Evolutionary conservation across 2,329 filamentous ascomycete genomes (phyloP).

Genomic region (Delphinella strobiligena): DNA sequence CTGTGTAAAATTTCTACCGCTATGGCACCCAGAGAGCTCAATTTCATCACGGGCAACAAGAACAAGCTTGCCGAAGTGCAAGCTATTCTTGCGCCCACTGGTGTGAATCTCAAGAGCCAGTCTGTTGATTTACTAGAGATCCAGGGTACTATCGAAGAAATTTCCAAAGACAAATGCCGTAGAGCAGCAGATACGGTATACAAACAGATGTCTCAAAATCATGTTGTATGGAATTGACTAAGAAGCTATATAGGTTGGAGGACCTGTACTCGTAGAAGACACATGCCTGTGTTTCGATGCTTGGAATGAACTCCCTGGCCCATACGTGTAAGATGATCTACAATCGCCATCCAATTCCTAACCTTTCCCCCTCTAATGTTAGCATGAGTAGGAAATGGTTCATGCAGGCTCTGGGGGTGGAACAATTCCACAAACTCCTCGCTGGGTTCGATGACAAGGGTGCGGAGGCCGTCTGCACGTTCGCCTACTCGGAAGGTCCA

Average conservation of each 20-base stretch:
- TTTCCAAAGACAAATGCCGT: constrained; percentile 76
- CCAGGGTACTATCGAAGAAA: constrained; percentile 84
- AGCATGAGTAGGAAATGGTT: constrained; percentile 99
- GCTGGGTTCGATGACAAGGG: constrained; percentile 82
- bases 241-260: constrained; percentile 51
- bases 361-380: too few relatives aligned
- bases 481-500: constrained; percentile 79
- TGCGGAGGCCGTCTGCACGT: constrained; percentile 89
- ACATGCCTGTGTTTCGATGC: constrained; percentile 90
- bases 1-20: not conserved
- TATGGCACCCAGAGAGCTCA: constrained; percentile 48
- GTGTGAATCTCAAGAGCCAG: constrained; percentile 61
- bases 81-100: constrained; percentile 58
- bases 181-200: constrained; percentile 66
- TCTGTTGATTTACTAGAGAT: constrained; percentile 75
- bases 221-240: not conserved
- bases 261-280: constrained; percentile 89
- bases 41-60: constrained; percentile 94
- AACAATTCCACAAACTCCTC: constrained; percentile 81
- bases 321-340: constrained; percentile 95
- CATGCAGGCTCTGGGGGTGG: constrained; percentile 66
- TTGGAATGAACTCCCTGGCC: constrained; percentile 79
- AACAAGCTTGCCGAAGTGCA: constrained; percentile 88
- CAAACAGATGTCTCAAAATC: constrained; percentile 1
- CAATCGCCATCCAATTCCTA: too few relatives aligned